Base-by-base conservation (phyloP, 2,329 filamentous ascomycete genomes). In the Paraphoma chrysanthemicola region DNA sequence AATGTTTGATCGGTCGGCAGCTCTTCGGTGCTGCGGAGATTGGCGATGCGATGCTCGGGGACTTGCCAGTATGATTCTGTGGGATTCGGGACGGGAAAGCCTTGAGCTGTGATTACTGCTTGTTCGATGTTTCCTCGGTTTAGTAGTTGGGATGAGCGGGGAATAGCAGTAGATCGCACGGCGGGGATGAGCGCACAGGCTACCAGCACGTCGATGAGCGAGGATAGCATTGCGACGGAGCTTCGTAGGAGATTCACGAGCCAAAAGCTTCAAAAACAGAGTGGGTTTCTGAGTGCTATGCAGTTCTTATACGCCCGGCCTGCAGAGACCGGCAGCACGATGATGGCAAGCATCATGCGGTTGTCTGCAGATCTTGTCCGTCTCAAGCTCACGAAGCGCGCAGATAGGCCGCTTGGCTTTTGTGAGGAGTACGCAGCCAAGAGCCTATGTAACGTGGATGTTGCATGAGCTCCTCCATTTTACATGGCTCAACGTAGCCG, bases 1-100 rank as follows among this genome's bases (percentile, higher is more conserved):
- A 73, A 77, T 7, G 53, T 54, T 10, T 52, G 7, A 7, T 36
- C 33, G 9, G 33, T 36, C 8, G 28, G 45, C 11, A 10, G 36
- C 29, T 28, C 12, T 17, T 46, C 23, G 23, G 44, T 46, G 11
- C 17, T 43, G 16, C 41, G 41, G 10, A 43, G 41, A 43, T 23
- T 43, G 14, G 41, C 41, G 16, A 43, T 43, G 41, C 41, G 41
- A 23, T 43, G 41, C 18, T 43, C 41, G 6, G 41, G 41, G 18
- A 43, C 41, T 16, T 43, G 41, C 41, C 41, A 43, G 41, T 43
- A 43, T 10, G n/a, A 17, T 16, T 16, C 14, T 23, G 41, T 43
- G 10, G 41, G 41, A 16, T 43, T 23, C 5, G 41, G 41, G 30
- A 53, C 9, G 23, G 39, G 11, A 46, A 41, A 31, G 33, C 33